Conservation (phyloP, 2,329 filamentous ascomycete genomes). For the Botryotinia calthae region DNA sequence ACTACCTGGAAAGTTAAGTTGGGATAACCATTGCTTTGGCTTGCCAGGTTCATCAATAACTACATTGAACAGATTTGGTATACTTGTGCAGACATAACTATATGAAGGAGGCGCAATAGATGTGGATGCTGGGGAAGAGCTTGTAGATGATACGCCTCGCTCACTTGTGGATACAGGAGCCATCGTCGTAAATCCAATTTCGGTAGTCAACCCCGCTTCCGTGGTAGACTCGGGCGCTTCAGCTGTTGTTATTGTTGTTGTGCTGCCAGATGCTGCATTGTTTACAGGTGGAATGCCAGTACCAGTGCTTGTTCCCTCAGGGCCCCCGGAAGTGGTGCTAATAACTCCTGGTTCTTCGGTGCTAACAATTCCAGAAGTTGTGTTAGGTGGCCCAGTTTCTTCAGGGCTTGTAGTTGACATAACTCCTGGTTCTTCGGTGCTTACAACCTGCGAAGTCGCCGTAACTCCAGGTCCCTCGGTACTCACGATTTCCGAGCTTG, state of each 20-base stretch:
- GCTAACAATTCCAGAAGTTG: neutral
- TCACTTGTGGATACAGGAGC: neutral
- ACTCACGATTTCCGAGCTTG: neutral
- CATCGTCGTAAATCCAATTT: neutral
- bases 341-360: neutral
- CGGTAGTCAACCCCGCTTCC: neutral
- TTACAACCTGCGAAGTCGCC: neutral
- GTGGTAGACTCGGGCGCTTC: neutral
- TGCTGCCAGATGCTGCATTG: neutral
- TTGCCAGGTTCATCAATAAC: constrained; percentile 22
- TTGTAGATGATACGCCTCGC: neutral
- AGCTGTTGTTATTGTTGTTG: too few species aligned
- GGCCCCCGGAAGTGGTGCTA: neutral
- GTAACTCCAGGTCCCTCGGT: neutral
- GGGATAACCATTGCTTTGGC: constrained; percentile 21
- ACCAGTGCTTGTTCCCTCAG: neutral
- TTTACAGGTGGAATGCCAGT: neutral
- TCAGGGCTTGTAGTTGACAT: neutral
- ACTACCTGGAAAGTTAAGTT: constrained; percentile 20
- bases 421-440: neutral
- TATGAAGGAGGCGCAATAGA: constrained; percentile 12
- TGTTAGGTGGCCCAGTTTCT: neutral
- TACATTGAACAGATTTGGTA: constrained; percentile 19
- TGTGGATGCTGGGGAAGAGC: neutral
- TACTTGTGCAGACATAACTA: constrained; percentile 14